Evolutionary conservation across 2,329 filamentous ascomycete genomes (phyloP).

Genomic region (Trichoderma polysporum): DNA sequence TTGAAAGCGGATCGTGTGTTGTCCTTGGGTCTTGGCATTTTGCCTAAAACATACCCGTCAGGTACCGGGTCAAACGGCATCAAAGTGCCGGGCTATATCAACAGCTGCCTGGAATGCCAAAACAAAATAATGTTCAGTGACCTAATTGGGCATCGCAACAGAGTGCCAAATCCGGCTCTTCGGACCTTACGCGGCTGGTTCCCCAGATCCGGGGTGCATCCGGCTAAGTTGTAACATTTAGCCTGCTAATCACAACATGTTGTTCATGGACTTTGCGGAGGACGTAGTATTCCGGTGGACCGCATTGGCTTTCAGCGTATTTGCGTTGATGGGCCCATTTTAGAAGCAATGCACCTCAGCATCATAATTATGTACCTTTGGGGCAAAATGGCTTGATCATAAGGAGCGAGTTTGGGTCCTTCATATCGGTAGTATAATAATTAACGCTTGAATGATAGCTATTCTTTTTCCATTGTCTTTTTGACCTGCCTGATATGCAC

Average conservation of each 20-base stretch:
- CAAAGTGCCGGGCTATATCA: background rate
- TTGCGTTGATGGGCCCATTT: background rate
- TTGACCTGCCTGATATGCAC: background rate
- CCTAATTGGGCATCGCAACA: background rate
- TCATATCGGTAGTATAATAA: no score
- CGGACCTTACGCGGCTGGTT: background rate
- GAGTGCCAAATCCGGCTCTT: background rate
- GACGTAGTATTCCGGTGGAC: slow-evolving; percentile 1
- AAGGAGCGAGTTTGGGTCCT: background rate
- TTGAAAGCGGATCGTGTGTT: background rate
- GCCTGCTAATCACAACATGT: slow-evolving; percentile 1
- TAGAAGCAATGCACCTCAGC: background rate
- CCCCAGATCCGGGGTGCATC: slow-evolving; percentile 16
- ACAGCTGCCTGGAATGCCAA: background rate
- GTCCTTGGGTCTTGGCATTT: slow-evolving; percentile 1
- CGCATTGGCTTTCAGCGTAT: background rate
- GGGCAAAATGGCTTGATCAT: background rate
- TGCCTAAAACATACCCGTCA: slow-evolving; percentile 2
- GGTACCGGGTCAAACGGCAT: slow-evolving; percentile 12
- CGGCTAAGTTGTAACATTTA: slow-evolving; percentile 14
- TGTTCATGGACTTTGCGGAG: background rate
- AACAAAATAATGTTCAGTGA: background rate
- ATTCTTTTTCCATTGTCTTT: background rate
- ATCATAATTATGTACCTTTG: background rate
- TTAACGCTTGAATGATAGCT: background rate